Conservation (phyloP, 2,329 filamentous ascomycete species). For the Botryotinia calthae region DNA sequence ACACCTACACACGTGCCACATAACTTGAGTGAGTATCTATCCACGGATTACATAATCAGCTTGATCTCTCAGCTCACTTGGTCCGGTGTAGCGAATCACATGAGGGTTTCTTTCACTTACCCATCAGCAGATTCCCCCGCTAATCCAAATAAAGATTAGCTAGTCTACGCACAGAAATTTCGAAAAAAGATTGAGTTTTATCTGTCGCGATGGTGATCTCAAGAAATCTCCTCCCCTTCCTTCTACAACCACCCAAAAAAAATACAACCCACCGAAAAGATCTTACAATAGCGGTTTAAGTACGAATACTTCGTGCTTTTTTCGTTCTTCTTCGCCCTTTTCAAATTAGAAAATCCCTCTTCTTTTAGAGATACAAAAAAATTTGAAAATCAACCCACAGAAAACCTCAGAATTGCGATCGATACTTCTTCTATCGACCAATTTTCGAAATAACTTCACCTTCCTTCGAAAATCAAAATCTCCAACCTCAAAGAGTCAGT, state of each 20-base stretch:
- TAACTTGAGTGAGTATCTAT: no score
- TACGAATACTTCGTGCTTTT: slow-evolving; percentile 39
- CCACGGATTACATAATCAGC: background rate
- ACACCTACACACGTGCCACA: no score
- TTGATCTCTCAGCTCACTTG: background rate
- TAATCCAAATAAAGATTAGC: background rate
- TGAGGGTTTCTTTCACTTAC: background rate
- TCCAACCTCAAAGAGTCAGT: background rate
- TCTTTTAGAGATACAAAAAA: slow-evolving; percentile 40
- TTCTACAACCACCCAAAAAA: slow-evolving; percentile 24
- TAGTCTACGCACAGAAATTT: slow-evolving; percentile 23
- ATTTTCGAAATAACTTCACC: slow-evolving; percentile 21
- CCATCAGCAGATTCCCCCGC: background rate
- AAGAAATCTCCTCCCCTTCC: slow-evolving; percentile 22
- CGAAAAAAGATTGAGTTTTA: slow-evolving; percentile 20
- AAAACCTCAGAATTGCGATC: slow-evolving; percentile 35
- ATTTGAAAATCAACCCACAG: slow-evolving; percentile 41
- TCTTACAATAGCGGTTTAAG: slow-evolving; percentile 36
- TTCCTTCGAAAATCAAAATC: slow-evolving; percentile 21
- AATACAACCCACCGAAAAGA: slow-evolving; percentile 24
- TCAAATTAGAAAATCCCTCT: slow-evolving; percentile 37
- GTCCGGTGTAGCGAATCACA: background rate
- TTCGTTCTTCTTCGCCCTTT: slow-evolving; percentile 40
- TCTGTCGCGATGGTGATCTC: slow-evolving; percentile 25
- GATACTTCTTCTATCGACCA: slow-evolving; percentile 22